These are phyloP conservation scores for Elongisporangium senticosum DNA, from an alignment of 352 stramenopile species.

Conservation along the genomic window DNA sequence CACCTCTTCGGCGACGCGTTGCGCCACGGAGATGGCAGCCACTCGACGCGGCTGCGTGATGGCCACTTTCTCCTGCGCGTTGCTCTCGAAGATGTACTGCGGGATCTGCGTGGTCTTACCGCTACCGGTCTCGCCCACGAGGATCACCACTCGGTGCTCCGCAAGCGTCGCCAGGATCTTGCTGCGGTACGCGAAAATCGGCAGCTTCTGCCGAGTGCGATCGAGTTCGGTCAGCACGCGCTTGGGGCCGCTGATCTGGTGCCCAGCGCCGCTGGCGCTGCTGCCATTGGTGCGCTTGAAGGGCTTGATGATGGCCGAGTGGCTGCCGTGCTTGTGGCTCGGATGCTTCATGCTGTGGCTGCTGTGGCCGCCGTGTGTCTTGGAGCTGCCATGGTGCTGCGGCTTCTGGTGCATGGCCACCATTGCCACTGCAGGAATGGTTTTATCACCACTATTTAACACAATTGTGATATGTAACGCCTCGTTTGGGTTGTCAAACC, in stretches of 20 bases:
- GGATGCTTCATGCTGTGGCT: slow-evolving; percentile 2
- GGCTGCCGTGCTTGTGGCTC: slow-evolving; percentile 1
- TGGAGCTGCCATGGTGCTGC: neutral
- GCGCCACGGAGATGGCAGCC: slow-evolving; percentile 77
- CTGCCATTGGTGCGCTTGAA: slow-evolving; percentile 1
- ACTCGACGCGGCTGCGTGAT: slow-evolving; percentile 82
- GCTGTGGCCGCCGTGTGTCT: slow-evolving; percentile 5
- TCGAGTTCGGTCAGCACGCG: slow-evolving; percentile 36
- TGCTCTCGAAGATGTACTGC: slow-evolving; percentile 79
- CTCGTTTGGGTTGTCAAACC: neutral
- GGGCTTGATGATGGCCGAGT: neutral
- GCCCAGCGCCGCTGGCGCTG: slow-evolving; percentile 7
- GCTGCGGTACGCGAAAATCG: slow-evolving; percentile 67
- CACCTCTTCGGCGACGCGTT: slow-evolving; percentile 71
- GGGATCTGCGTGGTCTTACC: slow-evolving; percentile 91
- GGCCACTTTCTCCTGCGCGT: slow-evolving; percentile 43
- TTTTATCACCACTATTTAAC: neutral
- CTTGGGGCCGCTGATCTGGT: neutral
- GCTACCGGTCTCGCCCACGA: slow-evolving; percentile 87
- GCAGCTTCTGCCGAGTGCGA: slow-evolving; percentile 53
- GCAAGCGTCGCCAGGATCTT: slow-evolving; percentile 62
- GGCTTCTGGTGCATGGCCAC: slow-evolving; percentile 2
- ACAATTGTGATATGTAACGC: neutral
- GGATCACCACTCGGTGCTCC: slow-evolving; percentile 73
- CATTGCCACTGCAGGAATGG: neutral